Evolutionary conservation across 768 basidiomycete genomes (phyloP).

Genomic region (Candolleomyces aberdarensis): DNA sequence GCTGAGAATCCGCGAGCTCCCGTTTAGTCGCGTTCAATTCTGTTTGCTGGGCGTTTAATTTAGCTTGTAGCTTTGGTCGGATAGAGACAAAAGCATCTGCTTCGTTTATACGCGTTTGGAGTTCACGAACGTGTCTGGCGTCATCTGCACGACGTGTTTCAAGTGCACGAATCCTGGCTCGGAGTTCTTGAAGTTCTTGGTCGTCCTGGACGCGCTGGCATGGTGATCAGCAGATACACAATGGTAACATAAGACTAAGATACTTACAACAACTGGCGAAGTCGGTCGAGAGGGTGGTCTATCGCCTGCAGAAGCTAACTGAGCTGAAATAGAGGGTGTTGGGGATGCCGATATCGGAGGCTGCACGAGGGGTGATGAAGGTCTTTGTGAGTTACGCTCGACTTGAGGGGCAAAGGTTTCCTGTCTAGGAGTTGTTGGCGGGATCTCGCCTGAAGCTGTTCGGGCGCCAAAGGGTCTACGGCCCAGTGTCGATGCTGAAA

Average conservation of each 20-base stretch:
- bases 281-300: slow-evolving; percentile 21
- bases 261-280: slow-evolving; percentile 22
- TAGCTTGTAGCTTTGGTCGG: slow-evolving; percentile 88
- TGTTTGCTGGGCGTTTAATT: slow-evolving; percentile 75
- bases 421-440: slow-evolving; percentile 13
- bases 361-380: slow-evolving; percentile 36
- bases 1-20: slow-evolving; percentile 72
- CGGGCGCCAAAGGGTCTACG: slow-evolving; percentile 47
- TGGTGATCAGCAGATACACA: slow-evolving; percentile 1
- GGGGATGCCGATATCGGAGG: slow-evolving; percentile 24
- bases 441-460: slow-evolving; percentile 36
- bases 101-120: slow-evolving; percentile 82
- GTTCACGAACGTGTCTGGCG: slow-evolving; percentile 74
- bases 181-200: slow-evolving; percentile 72
- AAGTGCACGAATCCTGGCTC: slow-evolving; percentile 77
- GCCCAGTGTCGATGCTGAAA: slow-evolving; percentile 15
- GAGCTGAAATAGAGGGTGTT: slow-evolving; percentile 17
- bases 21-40: slow-evolving; percentile 76
- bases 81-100: slow-evolving; percentile 80
- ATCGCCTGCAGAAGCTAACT: slow-evolving; percentile 14
- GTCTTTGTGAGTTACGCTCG: slow-evolving; percentile 27
- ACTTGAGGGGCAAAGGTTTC: slow-evolving; percentile 4
- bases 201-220: slow-evolving; percentile 41
- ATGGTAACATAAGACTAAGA: neutral
- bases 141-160: slow-evolving; percentile 89